A percentile compares a stretch with the other conserved stretches of the same genome.
phyloP scores from a whole-genome alignment of 2,329 filamentous ascomycete genomes.

The Fusarium humuli region DNA sequence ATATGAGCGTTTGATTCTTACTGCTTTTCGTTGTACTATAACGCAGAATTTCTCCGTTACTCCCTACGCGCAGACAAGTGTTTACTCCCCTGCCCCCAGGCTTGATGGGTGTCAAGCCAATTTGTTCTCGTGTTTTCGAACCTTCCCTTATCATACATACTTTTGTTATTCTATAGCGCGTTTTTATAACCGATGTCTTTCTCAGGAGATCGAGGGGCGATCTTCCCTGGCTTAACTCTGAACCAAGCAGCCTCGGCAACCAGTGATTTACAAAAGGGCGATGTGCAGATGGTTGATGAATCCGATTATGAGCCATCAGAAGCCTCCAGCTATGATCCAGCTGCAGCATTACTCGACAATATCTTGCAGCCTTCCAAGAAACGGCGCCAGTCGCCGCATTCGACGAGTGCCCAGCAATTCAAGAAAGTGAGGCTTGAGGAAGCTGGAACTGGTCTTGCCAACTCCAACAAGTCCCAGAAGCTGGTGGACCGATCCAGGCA shows the following conservation, averaged over 20 bases:
- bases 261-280: constrained; percentile 12
- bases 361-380: constrained; percentile 24
- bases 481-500: constrained; percentile 40
- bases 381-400: constrained; percentile 37
- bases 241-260: constrained; percentile 16
- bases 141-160: background rate
- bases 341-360: constrained; percentile 19
- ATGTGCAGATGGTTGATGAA: constrained; percentile 26
- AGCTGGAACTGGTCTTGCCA: constrained; percentile 17
- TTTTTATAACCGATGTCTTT: constrained; percentile 28
- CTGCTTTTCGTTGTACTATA: constrained; percentile 9
- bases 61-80: constrained; percentile 45
- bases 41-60: constrained; percentile 13
- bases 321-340: constrained; percentile 25
- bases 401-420: constrained; percentile 18
- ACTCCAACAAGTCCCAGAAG: constrained; percentile 15
- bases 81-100: constrained; percentile 27
- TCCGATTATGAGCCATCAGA: constrained; percentile 28
- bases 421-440: constrained; percentile 42
- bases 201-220: constrained; percentile 7
- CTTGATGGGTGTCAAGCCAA: constrained; percentile 27
- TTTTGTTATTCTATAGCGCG: constrained; percentile 6
- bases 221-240: constrained; percentile 20
- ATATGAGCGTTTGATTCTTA: background rate
- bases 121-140: constrained; percentile 9